Evolutionary conservation across 805 yeast species (phyloP), one percentile per base, ranked within the genome.

Genomic region (Sugiyamaella qingdaonensis): DNA sequence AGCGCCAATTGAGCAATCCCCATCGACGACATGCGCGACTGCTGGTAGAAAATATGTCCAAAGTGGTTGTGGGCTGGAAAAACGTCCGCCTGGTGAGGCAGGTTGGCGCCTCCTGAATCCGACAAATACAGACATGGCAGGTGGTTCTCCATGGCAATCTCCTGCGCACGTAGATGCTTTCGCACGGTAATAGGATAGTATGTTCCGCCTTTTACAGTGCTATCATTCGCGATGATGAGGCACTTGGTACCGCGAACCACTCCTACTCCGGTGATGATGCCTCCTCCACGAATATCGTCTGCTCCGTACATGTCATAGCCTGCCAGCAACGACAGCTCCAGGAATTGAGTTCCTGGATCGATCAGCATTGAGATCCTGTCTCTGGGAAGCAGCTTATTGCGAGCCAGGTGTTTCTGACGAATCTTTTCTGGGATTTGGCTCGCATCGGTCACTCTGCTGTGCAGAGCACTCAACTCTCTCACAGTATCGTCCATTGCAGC

Each of bases 201-300:
- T n/a, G 68, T 65, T 2, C 69, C 69, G 10, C 69, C 69, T 51
- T 65, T 65, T 43, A 65, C 69, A 32, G 69, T 65, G 42, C 62
- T 54, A 53, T 65, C 69, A 52, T 65, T 65, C 42, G 69, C 69
- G 11, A 65, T 65, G 35, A 65, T 61, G 44, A 65, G 43, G 43
- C 68, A 65, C 3, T 61, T 59, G 55, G 58, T 59, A 27, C 68
- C 68, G 4, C 55, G 52, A 34, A 65, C 67, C 29, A 64, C 48
- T 18, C 69, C 69, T 10, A 65, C 56, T 31, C 69, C 69, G 9
- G 69, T 65, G 54, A 65, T 65, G 49, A 65, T 64, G 1, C 68
- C 69, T 9, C 69, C 69, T 8, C 60, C 65, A 1, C 67, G 65
- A n/a, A 65, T 63, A 45, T 65, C 62, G 39, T 62, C 68, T 19